These are phyloP conservation scores for Nicotiana tabacum DNA, from an alignment of 257 asterid species.

Conservation along the genomic window DNA sequence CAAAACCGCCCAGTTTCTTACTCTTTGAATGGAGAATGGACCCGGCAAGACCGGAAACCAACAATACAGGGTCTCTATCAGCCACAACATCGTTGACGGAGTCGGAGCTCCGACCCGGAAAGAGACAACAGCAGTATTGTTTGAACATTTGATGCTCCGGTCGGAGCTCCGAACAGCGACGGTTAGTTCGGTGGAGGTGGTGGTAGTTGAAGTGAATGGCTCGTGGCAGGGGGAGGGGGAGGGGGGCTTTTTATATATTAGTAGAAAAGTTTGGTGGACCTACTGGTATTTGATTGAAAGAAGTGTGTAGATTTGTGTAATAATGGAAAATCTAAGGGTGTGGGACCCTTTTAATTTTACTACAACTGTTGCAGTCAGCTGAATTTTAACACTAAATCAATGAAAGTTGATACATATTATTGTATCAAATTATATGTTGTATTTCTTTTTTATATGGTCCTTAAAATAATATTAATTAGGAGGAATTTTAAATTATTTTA, in stretches of 20 bases:
- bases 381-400: no score
- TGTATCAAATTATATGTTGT: no score
- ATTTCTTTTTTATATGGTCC: no score
- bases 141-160: not conserved
- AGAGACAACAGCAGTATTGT: slow-evolving; percentile 39
- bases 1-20: slow-evolving; percentile 45
- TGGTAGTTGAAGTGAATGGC: not conserved
- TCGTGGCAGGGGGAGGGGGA: no score
- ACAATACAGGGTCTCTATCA: slow-evolving; percentile 75
- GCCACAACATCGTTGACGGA: slow-evolving; percentile 22
- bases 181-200: not conserved
- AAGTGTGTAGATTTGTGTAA: not conserved
- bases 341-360: not conserved
- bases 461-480: no score
- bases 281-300: not conserved
- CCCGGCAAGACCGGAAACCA: slow-evolving; percentile 77
- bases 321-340: not conserved
- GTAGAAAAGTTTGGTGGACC: not conserved
- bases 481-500: no score
- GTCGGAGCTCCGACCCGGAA: slow-evolving; percentile 25
- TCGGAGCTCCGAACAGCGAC: slow-evolving; percentile 1
- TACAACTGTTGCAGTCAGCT: no score
- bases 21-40: slow-evolving; percentile 70
- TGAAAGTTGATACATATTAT: no score
- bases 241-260: not conserved